These are phyloP conservation scores for Anthracocystis walkeri DNA, from an alignment of 1,284 basidiomycete genomes.

Conservation along the genomic window DNA sequence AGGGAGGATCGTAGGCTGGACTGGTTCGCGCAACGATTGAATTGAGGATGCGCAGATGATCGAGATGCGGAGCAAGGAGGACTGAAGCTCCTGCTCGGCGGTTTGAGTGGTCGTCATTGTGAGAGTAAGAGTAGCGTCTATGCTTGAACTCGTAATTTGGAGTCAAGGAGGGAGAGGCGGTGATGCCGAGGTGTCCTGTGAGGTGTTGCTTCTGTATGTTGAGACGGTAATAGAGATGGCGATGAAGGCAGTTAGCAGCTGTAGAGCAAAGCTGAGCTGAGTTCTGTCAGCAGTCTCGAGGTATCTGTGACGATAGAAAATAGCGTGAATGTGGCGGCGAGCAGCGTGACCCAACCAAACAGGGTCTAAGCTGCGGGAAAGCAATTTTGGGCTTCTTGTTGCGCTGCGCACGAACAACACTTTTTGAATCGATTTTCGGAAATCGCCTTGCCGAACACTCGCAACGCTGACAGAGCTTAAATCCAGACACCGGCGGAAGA, in stretches of 20 bases:
- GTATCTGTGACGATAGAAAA: too few relatives aligned
- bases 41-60: constrained; percentile 64
- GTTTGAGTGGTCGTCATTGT: constrained; percentile 14
- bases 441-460: too few relatives aligned
- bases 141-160: neutral
- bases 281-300: too few relatives aligned
- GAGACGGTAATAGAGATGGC: neutral
- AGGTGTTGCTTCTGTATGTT: too few relatives aligned
- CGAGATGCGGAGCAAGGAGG: constrained; percentile 58
- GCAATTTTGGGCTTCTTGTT: too few relatives aligned
- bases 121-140: neutral
- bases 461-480: too few relatives aligned
- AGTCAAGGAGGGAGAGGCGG: neutral
- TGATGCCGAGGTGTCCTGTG: neutral
- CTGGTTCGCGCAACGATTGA: constrained; percentile 50
- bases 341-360: too few relatives aligned
- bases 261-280: neutral
- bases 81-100: constrained; percentile 51
- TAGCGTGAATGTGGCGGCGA: too few relatives aligned
- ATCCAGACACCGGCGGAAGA: too few relatives aligned
- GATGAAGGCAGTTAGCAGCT: neutral
- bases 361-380: too few relatives aligned
- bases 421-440: too few relatives aligned
- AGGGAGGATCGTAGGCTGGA: constrained; percentile 39
- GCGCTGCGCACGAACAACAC: too few relatives aligned